These are phyloP conservation scores for Zymoseptoria ardabiliae DNA, from an alignment of 2,329 filamentous ascomycete species.

Conservation along the genomic window DNA sequence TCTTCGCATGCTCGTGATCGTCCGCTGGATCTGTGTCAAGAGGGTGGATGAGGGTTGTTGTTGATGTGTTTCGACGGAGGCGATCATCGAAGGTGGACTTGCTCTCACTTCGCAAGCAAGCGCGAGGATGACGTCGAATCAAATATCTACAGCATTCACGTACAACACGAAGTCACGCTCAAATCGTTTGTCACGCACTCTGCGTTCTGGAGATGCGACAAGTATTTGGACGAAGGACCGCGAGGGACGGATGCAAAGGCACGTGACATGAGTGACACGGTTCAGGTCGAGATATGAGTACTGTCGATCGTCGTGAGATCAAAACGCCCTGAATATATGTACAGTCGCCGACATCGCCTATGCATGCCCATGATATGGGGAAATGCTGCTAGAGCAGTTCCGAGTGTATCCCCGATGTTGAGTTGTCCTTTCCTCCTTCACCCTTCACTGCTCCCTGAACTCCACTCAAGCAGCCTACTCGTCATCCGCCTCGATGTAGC, in stretches of 20 bases:
- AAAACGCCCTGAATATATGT: slow-evolving; percentile 8
- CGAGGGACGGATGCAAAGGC: neutral
- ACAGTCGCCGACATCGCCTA: neutral
- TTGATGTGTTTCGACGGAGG: neutral
- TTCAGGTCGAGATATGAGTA: neutral
- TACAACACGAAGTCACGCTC: neutral
- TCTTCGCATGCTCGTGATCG: neutral
- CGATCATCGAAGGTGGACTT: neutral
- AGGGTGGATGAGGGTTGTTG: neutral
- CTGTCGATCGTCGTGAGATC: neutral
- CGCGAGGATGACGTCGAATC: neutral
- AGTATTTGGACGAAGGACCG: too few relatives aligned
- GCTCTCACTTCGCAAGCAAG: neutral
- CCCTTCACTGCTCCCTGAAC: neutral
- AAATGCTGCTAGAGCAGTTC: neutral
- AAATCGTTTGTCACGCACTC: neutral
- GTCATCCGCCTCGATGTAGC: slow-evolving; percentile 61
- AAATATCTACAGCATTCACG: neutral
- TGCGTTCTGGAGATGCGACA: neutral
- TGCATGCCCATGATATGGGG: neutral
- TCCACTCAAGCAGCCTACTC: slow-evolving; percentile 44
- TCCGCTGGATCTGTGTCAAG: too few relatives aligned
- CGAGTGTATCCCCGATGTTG: neutral
- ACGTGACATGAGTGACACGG: neutral
- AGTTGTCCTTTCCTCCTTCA: neutral